These are phyloP conservation scores for Mycosarcoma mackinlayi DNA, from an alignment of 1,284 basidiomycete species.

Conservation along the genomic window DNA sequence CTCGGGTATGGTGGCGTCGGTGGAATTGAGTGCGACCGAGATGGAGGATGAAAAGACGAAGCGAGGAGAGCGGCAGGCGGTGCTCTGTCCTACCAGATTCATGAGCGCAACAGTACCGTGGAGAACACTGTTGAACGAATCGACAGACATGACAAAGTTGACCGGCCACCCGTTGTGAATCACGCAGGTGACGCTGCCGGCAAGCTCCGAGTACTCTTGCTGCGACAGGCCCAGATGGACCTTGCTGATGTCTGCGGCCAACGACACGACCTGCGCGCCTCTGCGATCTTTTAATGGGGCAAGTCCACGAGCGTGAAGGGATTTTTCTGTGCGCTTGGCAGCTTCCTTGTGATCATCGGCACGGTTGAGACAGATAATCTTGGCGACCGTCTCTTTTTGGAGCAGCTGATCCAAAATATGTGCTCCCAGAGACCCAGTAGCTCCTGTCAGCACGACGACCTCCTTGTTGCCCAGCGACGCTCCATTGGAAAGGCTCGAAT, in stretches of 20 bases:
- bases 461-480: constrained; percentile 2
- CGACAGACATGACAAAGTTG: constrained; percentile 53
- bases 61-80: constrained; percentile 67
- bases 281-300: neutral
- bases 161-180: constrained; percentile 58
- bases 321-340: constrained; percentile 25
- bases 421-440: constrained; percentile 53
- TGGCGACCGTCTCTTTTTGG: constrained; percentile 16
- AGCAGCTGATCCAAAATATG: constrained; percentile 47
- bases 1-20: constrained; percentile 68
- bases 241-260: constrained; percentile 28
- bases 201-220: constrained; percentile 21
- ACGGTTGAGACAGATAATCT: constrained; percentile 41
- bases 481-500: neutral
- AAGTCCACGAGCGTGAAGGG: constrained; percentile 25
- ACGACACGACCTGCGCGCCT: constrained; percentile 13
- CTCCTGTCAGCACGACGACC: constrained; percentile 47
- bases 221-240: constrained; percentile 20
- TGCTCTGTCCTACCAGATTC: constrained; percentile 72
- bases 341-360: constrained; percentile 35
- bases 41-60: constrained; percentile 76
- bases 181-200: constrained; percentile 27
- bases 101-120: constrained; percentile 73
- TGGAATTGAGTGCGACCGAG: constrained; percentile 69
- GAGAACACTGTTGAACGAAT: constrained; percentile 60